Conservation (phyloP, 2,329 filamentous ascomycete species). For the Hypoxylon sp. region DNA sequence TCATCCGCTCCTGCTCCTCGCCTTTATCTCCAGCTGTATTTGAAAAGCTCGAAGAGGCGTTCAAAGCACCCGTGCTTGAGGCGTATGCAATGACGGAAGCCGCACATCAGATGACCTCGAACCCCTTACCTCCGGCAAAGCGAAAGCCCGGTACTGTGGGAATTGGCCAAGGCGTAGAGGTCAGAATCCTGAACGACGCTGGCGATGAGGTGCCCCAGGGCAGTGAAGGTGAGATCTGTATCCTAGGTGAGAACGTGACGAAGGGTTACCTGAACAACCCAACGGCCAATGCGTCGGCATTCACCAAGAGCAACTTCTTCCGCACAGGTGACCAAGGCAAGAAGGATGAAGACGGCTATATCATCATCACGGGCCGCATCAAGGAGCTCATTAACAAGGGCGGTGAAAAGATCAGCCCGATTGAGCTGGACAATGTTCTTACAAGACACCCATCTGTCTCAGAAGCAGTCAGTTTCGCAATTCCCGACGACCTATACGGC, state of each 20-base stretch:
- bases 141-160: slow-evolving; percentile 86
- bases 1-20: slow-evolving; percentile 89
- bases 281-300: slow-evolving; percentile 78
- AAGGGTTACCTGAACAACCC: slow-evolving; percentile 87
- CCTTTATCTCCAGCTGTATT: slow-evolving; percentile 85
- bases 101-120: slow-evolving; percentile 85
- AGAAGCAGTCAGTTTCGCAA: slow-evolving; percentile 86
- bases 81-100: slow-evolving; percentile 95
- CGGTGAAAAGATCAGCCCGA: slow-evolving; percentile 89
- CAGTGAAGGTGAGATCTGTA: slow-evolving; percentile 83
- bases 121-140: slow-evolving; percentile 76
- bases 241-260: slow-evolving; percentile 85
- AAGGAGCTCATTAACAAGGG: slow-evolving; percentile 94
- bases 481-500: slow-evolving; percentile 84
- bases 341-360: slow-evolving; percentile 81
- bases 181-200: slow-evolving; percentile 78
- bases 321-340: slow-evolving; percentile 89
- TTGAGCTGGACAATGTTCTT: slow-evolving; percentile 86
- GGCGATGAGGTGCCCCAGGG: slow-evolving; percentile 77
- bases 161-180: slow-evolving; percentile 83
- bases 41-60: slow-evolving; percentile 79
- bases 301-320: slow-evolving; percentile 83
- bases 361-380: slow-evolving; percentile 89
- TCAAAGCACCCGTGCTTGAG: slow-evolving; percentile 84
- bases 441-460: slow-evolving; percentile 77